These are phyloP conservation scores for Podospora didyma DNA, from an alignment of 495 filamentous ascomycete genomes.

Conservation along the genomic window DNA sequence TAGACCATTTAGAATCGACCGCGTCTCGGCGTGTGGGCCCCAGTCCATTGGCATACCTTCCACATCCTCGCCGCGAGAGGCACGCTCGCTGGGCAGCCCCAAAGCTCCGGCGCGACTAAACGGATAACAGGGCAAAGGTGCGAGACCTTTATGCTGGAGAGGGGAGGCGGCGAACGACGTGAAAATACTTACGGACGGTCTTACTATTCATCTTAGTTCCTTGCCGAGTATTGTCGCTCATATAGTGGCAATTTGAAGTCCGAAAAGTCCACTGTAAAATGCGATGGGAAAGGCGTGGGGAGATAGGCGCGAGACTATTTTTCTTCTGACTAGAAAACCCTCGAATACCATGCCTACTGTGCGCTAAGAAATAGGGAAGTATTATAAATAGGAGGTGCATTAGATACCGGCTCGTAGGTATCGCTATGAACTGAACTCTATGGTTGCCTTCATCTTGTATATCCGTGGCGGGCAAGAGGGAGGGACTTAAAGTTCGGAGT, in stretches of 20 bases:
- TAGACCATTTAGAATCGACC: neutral
- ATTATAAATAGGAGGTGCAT: neutral
- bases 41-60: neutral
- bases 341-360: neutral
- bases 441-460: neutral
- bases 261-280: neutral
- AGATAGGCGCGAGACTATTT: neutral
- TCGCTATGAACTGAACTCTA: neutral
- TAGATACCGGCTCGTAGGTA: neutral
- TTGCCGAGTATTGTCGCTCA: neutral
- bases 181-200: neutral
- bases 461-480: no score
- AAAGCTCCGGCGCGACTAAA: neutral
- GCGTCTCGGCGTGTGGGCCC: neutral
- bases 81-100: neutral
- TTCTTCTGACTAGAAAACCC: neutral
- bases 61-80: neutral
- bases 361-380: neutral
- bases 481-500: no score
- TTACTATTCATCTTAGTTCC: neutral
- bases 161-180: neutral
- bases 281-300: neutral
- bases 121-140: neutral
- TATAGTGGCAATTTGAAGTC: neutral
- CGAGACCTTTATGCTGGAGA: neutral